Evolutionary conservation across 495 filamentous ascomycete species (phyloP).

Genomic region (Penicillium herquei): DNA sequence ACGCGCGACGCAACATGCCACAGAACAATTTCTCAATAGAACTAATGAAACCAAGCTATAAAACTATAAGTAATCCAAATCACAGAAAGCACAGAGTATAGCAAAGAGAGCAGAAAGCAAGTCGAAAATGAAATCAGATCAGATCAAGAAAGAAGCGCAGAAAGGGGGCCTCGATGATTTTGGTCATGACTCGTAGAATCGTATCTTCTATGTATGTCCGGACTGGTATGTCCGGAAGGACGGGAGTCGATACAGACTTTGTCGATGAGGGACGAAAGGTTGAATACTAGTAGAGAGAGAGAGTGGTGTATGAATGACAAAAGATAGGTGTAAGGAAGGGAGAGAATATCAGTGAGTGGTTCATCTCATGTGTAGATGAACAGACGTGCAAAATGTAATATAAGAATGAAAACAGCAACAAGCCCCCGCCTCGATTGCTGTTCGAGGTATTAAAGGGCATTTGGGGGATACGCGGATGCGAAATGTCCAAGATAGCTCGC

Average conservation of each 20-base stretch:
- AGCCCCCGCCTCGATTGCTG: conserved; percentile 10
- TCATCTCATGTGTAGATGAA: too few relatives aligned
- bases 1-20: too few relatives aligned
- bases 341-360: not conserved
- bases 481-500: conserved; percentile 5
- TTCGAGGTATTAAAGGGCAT: not conserved
- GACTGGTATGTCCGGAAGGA: conserved; percentile 1
- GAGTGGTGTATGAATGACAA: not conserved
- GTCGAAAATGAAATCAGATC: not conserved
- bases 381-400: not conserved
- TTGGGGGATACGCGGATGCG: not conserved
- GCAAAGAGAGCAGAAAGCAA: not conserved
- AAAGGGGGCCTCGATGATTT: conserved; percentile 20
- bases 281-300: too few relatives aligned
- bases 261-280: conserved; percentile 7
- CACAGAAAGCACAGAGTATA: too few relatives aligned
- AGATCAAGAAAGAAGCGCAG: conserved; percentile 1
- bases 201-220: conserved; percentile 29
- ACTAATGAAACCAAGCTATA: not conserved
- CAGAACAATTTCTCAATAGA: not conserved
- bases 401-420: conserved; percentile 6
- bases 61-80: too few relatives aligned
- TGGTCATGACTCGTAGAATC: conserved; percentile 31
- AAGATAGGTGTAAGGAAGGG: not conserved
- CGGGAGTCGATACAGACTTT: conserved; percentile 20